phyloP scores from a whole-genome alignment of 176 grass and related monocot genomes.

The Saccharum officinarum region DNA sequence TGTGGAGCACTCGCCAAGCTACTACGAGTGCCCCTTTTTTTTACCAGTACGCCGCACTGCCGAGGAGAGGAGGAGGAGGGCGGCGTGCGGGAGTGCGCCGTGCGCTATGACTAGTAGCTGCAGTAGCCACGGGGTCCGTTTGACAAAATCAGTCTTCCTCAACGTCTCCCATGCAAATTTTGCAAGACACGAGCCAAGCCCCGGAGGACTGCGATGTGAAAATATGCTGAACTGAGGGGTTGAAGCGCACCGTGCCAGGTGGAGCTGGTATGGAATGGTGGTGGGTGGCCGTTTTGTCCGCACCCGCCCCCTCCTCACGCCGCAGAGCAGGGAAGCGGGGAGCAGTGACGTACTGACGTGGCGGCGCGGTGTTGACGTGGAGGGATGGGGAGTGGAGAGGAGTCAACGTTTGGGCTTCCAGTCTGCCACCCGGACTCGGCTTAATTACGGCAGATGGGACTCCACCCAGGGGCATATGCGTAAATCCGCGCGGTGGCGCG shows the following conservation, averaged over 20 bases:
- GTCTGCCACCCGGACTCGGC: background rate
- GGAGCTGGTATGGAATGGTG: conserved; percentile 11
- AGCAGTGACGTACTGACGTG: conserved; percentile 50
- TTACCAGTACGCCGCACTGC: conserved; percentile 29
- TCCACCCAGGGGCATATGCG: background rate
- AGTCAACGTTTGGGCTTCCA: conserved; percentile 49
- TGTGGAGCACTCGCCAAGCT: conserved; percentile 23
- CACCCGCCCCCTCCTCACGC: conserved; percentile 24
- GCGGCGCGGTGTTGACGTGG: conserved; percentile 40
- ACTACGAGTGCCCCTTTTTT: background rate
- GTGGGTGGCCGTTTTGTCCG: conserved; percentile 41
- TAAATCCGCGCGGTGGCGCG: conserved; percentile 2
- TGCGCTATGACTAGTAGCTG: conserved; percentile 7
- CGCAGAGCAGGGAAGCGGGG: conserved; percentile 19
- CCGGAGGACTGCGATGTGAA: background rate
- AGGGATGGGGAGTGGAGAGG: background rate
- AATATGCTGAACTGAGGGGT: background rate
- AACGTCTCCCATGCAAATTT: background rate
- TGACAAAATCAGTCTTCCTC: background rate
- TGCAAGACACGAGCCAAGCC: background rate
- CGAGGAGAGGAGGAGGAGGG: background rate
- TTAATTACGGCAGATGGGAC: conserved; percentile 32
- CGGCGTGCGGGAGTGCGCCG: conserved; percentile 27
- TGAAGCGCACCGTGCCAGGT: background rate
- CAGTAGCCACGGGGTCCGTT: background rate